Conservation (phyloP, 2,329 filamentous ascomycete genomes). For the Fonsecaea nubica region DNA sequence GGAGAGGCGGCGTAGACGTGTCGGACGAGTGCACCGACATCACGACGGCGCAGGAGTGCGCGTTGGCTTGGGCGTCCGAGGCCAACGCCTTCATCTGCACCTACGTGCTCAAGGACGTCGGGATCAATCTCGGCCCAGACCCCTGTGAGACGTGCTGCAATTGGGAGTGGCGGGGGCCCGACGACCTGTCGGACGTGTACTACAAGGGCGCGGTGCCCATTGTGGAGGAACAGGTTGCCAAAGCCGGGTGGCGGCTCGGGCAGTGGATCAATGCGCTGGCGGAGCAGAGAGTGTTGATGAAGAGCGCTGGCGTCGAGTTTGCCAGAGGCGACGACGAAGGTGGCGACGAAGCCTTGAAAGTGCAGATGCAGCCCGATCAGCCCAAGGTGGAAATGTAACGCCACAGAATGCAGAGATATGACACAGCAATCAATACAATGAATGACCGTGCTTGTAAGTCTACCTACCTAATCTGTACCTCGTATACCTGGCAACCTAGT, state of each 20-base stretch:
- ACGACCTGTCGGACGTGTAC: conserved; percentile 14
- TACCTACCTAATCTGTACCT: no score
- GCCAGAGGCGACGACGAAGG: background rate
- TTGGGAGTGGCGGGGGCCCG: conserved; percentile 17
- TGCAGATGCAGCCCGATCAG: background rate
- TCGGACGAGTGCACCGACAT: conserved; percentile 15
- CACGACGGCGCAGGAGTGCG: conserved; percentile 21
- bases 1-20: background rate
- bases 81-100: conserved; percentile 27
- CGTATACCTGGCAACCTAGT: no score
- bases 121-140: conserved; percentile 15
- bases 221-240: conserved; percentile 16
- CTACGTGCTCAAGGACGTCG: conserved; percentile 31
- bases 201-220: conserved; percentile 16
- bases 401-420: background rate
- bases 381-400: background rate
- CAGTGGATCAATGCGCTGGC: conserved; percentile 20
- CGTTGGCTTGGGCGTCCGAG: conserved; percentile 29
- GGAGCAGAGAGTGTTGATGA: conserved; percentile 15
- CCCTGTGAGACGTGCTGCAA: conserved; percentile 8
- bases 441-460: no score
- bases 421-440: no score
- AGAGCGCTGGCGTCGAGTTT: background rate
- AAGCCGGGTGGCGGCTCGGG: conserved; percentile 18
- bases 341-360: background rate